Evolutionary conservation across 2,329 filamentous ascomycete genomes (phyloP).

Genomic region (Fusarium bulbicola): DNA sequence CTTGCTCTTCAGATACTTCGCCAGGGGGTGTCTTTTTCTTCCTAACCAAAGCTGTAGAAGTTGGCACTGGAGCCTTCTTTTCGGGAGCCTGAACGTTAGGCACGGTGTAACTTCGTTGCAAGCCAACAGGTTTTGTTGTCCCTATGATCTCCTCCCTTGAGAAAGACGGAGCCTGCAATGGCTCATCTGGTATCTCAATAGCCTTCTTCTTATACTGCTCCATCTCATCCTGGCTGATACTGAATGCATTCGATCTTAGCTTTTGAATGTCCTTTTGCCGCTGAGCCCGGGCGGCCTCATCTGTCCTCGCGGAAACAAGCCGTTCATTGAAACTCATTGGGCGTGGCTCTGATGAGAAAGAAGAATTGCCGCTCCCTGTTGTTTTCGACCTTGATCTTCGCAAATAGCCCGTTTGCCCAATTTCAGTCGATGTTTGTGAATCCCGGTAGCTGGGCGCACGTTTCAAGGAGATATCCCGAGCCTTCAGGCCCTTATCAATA

Average conservation of each 20-base stretch:
- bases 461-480: conserved; percentile 84
- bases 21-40: conserved; percentile 31
- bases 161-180: conserved; percentile 61
- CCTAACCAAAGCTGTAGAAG: conserved; percentile 9
- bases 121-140: conserved; percentile 34
- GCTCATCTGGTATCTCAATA: conserved; percentile 61
- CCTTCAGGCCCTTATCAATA: conserved; percentile 87
- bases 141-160: conserved; percentile 71
- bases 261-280: conserved; percentile 62
- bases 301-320: conserved; percentile 73
- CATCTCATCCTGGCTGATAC: conserved; percentile 66
- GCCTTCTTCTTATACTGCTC: conserved; percentile 68
- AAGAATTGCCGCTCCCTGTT: conserved; percentile 41
- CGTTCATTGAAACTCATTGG: conserved; percentile 82
- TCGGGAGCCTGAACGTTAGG: conserved; percentile 44
- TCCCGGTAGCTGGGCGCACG: conserved; percentile 65
- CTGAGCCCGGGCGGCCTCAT: conserved; percentile 62
- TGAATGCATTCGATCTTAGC: conserved; percentile 65
- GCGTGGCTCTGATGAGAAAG: conserved; percentile 45
- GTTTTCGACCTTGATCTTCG: conserved; percentile 56
- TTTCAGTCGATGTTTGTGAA: conserved; percentile 24
- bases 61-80: conserved; percentile 25
- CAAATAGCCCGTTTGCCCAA: conserved; percentile 50
- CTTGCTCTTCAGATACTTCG: conserved; percentile 39
- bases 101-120: conserved; percentile 57